phyloP scores from a whole-genome alignment of 208 protist species.

The Leishmania major region DNA sequence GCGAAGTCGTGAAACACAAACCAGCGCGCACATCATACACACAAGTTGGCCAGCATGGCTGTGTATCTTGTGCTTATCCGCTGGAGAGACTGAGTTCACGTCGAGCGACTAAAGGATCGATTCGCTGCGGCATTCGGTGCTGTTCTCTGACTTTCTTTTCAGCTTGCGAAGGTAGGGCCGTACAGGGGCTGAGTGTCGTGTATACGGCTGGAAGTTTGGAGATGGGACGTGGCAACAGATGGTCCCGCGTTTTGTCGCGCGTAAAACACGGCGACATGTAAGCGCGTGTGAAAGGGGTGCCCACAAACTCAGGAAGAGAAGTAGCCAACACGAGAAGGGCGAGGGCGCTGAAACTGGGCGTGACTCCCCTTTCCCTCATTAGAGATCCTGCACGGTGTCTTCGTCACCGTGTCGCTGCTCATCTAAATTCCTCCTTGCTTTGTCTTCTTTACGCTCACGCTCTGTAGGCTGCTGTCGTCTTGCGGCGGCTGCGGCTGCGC shows the following conservation, averaged over 20 bases:
- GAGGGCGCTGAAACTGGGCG: neutral
- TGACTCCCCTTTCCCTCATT: neutral
- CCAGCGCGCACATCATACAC: neutral
- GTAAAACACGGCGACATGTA: neutral
- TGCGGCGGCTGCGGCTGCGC: neutral
- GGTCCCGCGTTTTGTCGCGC: neutral
- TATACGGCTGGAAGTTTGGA: neutral
- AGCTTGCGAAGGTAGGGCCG: neutral
- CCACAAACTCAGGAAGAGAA: neutral
- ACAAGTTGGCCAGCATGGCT: neutral
- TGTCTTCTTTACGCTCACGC: slow-evolving; percentile 5
- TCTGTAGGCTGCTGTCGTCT: neutral
- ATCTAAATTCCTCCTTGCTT: neutral
- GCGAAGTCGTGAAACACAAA: neutral
- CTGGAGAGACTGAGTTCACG: neutral
- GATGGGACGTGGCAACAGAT: neutral
- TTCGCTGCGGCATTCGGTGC: neutral
- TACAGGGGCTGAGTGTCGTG: neutral
- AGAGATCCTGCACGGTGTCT: neutral
- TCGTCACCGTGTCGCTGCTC: neutral
- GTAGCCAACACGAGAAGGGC: neutral
- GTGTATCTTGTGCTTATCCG: neutral
- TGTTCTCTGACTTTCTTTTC: neutral
- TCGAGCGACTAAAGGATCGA: neutral
- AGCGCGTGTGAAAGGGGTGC: neutral